phyloP scores from a whole-genome alignment of 1,139 yeast species.

The Lodderomyces orthopsilosis region DNA sequence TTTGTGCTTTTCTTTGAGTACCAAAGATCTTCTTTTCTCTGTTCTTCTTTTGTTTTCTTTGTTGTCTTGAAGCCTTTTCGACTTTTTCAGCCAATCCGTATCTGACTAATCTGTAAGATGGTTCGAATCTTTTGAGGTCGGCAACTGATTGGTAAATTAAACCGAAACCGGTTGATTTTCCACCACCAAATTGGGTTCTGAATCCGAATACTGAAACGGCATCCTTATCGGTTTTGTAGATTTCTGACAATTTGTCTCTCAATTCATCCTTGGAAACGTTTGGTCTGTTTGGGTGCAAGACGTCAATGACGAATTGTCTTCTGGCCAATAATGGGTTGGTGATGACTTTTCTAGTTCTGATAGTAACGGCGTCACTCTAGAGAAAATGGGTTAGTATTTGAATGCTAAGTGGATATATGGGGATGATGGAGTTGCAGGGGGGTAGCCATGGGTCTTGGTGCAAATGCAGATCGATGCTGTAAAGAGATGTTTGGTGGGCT shows the following conservation, averaged over 20 bases:
- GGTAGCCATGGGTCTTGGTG: background rate
- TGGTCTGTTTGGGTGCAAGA: slow-evolving; percentile 99
- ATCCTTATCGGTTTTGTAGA: slow-evolving; percentile 98
- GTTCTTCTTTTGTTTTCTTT: slow-evolving; percentile 99
- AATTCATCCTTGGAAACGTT: slow-evolving; percentile 99
- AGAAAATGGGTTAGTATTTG: slow-evolving; percentile 4
- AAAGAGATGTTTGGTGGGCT: background rate
- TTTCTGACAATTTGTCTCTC: slow-evolving; percentile 94
- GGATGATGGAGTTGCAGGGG: background rate
- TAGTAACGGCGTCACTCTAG: slow-evolving; percentile 97
- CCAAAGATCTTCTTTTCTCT: slow-evolving; percentile 99
- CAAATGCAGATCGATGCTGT: no score
- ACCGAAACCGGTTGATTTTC: slow-evolving; percentile 99
- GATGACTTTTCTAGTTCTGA: slow-evolving; percentile 99
- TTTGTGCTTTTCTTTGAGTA: slow-evolving; percentile 94
- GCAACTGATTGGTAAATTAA: slow-evolving; percentile 97
- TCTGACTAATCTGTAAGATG: slow-evolving; percentile 99
- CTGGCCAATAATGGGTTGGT: slow-evolving; percentile 99
- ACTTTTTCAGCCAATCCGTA: slow-evolving; percentile 95
- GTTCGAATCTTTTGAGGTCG: slow-evolving; percentile 98
- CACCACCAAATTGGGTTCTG: slow-evolving; percentile 99
- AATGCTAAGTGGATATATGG: no score
- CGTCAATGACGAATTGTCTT: slow-evolving; percentile 99
- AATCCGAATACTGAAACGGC: slow-evolving; percentile 98
- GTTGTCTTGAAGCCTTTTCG: slow-evolving; percentile 99